phyloP scores from a whole-genome alignment of 2,329 filamentous ascomycete species.

The Cercospora beticola region DNA sequence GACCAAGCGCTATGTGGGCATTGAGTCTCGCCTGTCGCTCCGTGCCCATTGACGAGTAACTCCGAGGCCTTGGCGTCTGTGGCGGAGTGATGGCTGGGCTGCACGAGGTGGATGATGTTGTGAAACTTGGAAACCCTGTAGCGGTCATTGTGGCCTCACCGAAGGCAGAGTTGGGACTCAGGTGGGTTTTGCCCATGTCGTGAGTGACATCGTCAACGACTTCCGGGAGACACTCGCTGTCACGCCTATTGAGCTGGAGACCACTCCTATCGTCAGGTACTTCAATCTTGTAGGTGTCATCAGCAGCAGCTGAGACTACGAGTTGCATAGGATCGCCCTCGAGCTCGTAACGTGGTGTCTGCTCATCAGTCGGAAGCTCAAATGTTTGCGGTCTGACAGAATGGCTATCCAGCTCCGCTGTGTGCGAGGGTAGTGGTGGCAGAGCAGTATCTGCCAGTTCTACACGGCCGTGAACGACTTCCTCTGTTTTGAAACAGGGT shows the following conservation, averaged over 20 bases:
- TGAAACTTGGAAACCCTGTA: constrained; percentile 4
- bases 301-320: constrained; percentile 36
- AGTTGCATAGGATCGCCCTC: constrained; percentile 39
- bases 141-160: constrained; percentile 20
- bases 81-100: constrained; percentile 14
- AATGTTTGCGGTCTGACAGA: constrained; percentile 25
- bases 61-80: constrained; percentile 24
- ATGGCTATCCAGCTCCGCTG: constrained; percentile 35
- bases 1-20: constrained; percentile 25
- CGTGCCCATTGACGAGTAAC: constrained; percentile 33
- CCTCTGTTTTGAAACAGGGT: constrained; percentile 25
- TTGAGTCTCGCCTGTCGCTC: constrained; percentile 34
- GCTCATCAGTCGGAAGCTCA: constrained; percentile 30
- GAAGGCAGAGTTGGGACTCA: constrained; percentile 26
- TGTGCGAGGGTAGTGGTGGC: constrained; percentile 24
- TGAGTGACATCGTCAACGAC: constrained; percentile 36
- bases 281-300: constrained; percentile 33
- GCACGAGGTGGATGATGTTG: constrained; percentile 3
- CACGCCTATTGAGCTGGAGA: constrained; percentile 39
- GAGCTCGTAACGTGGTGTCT: constrained; percentile 39
- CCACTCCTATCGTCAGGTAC: background rate
- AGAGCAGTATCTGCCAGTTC: constrained; percentile 33
- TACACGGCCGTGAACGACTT: constrained; percentile 29
- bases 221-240: constrained; percentile 50
- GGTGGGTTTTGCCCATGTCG: constrained; percentile 20